A percentile compares a stretch with the other conserved stretches of the same genome.
phyloP scores from a whole-genome alignment of 129 eudicot species.

The Helianthus tuberosus region DNA sequence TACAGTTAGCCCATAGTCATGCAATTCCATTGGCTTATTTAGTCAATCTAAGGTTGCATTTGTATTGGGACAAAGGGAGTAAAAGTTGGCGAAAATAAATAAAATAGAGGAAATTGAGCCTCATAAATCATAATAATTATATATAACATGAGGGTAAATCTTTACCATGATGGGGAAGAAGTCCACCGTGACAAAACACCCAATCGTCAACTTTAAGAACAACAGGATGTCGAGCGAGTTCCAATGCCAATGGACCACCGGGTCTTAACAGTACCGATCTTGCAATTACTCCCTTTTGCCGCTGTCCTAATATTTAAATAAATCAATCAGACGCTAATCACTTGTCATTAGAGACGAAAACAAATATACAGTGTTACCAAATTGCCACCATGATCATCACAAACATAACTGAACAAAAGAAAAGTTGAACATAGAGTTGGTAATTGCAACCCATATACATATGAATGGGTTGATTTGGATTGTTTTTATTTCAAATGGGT shows the following conservation, averaged over 20 bases:
- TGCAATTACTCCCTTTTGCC: conserved; percentile 94
- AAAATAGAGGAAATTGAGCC: too few species aligned
- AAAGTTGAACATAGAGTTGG: neutral
- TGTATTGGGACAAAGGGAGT: too few species aligned
- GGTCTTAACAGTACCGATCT: conserved; percentile 91
- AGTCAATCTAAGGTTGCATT: too few species aligned
- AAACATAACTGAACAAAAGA: neutral
- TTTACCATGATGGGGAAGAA: conserved; percentile 98
- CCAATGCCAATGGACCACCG: conserved; percentile 93
- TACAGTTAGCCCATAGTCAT: too few species aligned
- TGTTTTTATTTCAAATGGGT: neutral
- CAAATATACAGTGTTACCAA: conserved; percentile 9
- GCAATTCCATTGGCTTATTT: too few species aligned
- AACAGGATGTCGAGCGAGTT: conserved; percentile 84
- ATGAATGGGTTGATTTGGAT: neutral
- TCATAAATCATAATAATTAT: neutral
- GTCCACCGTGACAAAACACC: conserved; percentile 99
- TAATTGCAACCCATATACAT: neutral
- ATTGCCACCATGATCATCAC: conserved; percentile 16
- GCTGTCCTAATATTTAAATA: conserved; percentile 87
- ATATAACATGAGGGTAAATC: neutral
- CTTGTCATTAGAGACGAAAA: conserved; percentile 18
- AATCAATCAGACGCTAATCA: conserved; percentile 42
- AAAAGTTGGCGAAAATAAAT: too few species aligned
- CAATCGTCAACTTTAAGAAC: conserved; percentile 92